These are phyloP conservation scores for Cutaneotrichosporon cavernicola DNA, from an alignment of 1,284 basidiomycete genomes.

Conservation along the genomic window DNA sequence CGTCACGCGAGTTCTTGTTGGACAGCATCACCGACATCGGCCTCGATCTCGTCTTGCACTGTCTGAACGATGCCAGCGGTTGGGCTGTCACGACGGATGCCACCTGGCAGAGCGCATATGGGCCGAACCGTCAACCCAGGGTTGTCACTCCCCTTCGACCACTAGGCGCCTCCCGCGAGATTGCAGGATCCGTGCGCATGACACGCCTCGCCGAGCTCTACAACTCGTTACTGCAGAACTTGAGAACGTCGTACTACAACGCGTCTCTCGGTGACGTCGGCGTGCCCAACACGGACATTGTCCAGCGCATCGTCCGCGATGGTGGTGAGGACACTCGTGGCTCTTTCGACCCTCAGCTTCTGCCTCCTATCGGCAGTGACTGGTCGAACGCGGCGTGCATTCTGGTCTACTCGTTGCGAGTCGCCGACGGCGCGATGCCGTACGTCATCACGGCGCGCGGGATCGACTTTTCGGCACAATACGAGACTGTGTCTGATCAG, in stretches of 20 bases:
- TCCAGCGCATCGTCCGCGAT: conserved; percentile 26
- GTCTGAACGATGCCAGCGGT: conserved; percentile 9
- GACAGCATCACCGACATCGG: conserved; percentile 15
- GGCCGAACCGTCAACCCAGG: conserved; percentile 4
- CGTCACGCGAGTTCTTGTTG: conserved; percentile 11
- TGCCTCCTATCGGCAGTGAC: conserved; percentile 15
- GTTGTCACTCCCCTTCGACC: conserved; percentile 9
- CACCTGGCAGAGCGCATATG: conserved; percentile 6
- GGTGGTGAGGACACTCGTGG: neutral
- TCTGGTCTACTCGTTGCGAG: conserved; percentile 25
- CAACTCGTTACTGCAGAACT: conserved; percentile 6
- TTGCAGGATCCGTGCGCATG: conserved; percentile 4
- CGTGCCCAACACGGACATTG: conserved; percentile 15
- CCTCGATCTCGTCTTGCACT: conserved; percentile 12
- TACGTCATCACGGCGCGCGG: conserved; percentile 14
- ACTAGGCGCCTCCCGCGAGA: neutral
- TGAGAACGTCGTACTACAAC: conserved; percentile 8
- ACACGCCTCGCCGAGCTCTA: conserved; percentile 17
- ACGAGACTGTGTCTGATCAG: conserved; percentile 17
- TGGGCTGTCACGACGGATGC: conserved; percentile 24
- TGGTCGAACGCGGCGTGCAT: conserved; percentile 18
- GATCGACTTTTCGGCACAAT: conserved; percentile 20
- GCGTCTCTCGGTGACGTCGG: conserved; percentile 13
- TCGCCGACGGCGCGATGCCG: conserved; percentile 10
- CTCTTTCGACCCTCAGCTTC: conserved; percentile 9